Evolutionary conservation across 805 yeast species (phyloP).

Genomic region (Pichia deserticola): DNA sequence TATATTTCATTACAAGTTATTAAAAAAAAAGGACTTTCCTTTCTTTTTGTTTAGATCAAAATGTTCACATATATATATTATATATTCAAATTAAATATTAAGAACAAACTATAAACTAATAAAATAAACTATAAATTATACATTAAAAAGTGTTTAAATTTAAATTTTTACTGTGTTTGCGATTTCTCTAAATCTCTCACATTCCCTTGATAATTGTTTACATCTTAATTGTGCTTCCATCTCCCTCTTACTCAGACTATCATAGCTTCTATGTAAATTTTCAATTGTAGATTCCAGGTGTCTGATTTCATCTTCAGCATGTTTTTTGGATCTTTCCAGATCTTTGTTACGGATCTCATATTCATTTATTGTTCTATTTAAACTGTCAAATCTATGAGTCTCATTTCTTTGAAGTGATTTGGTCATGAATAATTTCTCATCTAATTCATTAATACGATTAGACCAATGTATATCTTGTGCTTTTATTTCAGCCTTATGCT

Average conservation of each 20-base stretch:
- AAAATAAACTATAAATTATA: no score
- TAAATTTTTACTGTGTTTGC: neutral
- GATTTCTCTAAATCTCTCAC: constrained; percentile 43
- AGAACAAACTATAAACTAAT: no score
- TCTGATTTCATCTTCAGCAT: constrained; percentile 53
- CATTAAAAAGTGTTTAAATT: no score
- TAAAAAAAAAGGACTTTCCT: no score
- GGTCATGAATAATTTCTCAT: constrained; percentile 39
- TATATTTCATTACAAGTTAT: no score
- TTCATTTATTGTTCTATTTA: constrained; percentile 50
- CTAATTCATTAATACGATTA: constrained; percentile 45
- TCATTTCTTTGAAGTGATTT: constrained; percentile 44
- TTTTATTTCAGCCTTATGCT: constrained; percentile 45
- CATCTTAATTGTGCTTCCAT: constrained; percentile 36
- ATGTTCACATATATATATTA: no score
- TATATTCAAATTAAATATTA: no score
- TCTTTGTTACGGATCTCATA: constrained; percentile 43
- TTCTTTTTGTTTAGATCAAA: no score
- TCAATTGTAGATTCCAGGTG: constrained; percentile 44
- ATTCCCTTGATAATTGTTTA: constrained; percentile 49
- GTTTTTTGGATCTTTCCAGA: constrained; percentile 41
- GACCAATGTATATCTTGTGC: constrained; percentile 51
- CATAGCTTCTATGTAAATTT: constrained; percentile 38
- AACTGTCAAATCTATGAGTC: constrained; percentile 39
- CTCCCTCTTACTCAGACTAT: constrained; percentile 36